Evolutionary conservation across 176 grass and related monocot genomes (phyloP), one percentile per base, ranked within the genome.

Genomic region (Triticum turgidum): DNA sequence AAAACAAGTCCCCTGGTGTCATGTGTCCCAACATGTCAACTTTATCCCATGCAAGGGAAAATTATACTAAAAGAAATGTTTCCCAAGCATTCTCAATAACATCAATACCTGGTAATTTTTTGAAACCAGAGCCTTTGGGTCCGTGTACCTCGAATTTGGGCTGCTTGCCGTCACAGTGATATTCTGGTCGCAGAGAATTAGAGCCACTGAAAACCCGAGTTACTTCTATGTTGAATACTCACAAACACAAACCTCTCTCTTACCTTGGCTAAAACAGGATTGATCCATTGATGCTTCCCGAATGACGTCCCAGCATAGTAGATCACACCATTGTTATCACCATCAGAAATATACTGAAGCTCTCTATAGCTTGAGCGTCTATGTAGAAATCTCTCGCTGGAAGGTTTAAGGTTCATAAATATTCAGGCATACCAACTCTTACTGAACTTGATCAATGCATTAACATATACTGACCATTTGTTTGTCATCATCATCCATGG

Each of bases 231-330:
- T 63, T 3, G 5, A 81, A 52, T 45, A 22, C 15, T 27, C 74
- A 76, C 25, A 29, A 78, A 24, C 35, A 49, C 39, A 88, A 73
- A 59, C 29, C 33, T 44, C 33, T 80, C 20, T 44, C 80, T 92
- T 85, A 95, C 96, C 96, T 89, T 95, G 73, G 90, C 71, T 86
- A 98, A 83, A 86, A 98, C 91, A 92, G 96, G 96, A 89, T 98
- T 98, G 64, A 98, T 94, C 96, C 96, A 98, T 61, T 91, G 88
- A 85, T 98, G 96, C 75, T 89, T 88, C 59, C 93, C 93, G 20
- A 92, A 98, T 76, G 96, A 98, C 7, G 93, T 95, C 51, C 93
- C 96, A 54, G 96, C 83, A 92, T 94, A 95, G 81, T 98, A 95
- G 62, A 98, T 84, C 56, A 95, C 91, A 68, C 93, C 96, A 56